phyloP scores from a whole-genome alignment of 257 asterid genomes.

The Lavandula angustifolia region DNA sequence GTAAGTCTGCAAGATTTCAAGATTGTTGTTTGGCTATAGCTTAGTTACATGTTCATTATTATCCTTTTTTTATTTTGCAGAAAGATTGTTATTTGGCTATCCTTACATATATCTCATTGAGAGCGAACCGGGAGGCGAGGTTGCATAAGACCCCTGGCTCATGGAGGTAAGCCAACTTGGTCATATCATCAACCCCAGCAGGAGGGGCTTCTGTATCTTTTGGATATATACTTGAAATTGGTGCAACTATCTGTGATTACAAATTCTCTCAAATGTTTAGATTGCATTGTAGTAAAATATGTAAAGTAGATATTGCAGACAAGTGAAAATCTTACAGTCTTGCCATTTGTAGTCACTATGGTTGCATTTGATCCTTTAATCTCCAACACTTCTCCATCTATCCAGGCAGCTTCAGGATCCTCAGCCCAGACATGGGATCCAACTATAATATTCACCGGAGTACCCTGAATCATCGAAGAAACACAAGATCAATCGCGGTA shows the following conservation, averaged over 20 bases:
- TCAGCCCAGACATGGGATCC: conserved; percentile 94
- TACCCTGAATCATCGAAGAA: conserved; percentile 66
- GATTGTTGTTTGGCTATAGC: conserved; percentile 24
- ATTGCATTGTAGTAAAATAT: not conserved
- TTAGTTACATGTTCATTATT: conserved; percentile 14
- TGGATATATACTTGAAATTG: conserved; percentile 88
- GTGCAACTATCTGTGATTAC: conserved; percentile 64
- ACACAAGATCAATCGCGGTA: conserved; percentile 27
- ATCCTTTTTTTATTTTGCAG: not conserved
- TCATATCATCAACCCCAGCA: conserved; percentile 95
- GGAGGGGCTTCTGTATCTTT: conserved; percentile 92
- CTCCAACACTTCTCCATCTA: conserved; percentile 73
- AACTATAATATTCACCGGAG: conserved; percentile 84
- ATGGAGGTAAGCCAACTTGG: conserved; percentile 92
- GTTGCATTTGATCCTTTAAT: conserved; percentile 72
- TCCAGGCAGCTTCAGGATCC: conserved; percentile 86
- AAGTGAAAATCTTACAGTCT: conserved; percentile 60
- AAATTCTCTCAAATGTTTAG: conserved; percentile 26
- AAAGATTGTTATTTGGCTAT: not conserved
- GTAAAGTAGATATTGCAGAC: too few relatives aligned
- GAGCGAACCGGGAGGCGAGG: conserved; percentile 72
- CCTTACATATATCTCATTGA: conserved; percentile 86
- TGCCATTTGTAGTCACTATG: conserved; percentile 60
- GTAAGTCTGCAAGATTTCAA: conserved; percentile 70
- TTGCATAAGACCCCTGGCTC: conserved; percentile 86